Conservation (phyloP, 129 eudicot genomes). For the Pseudognaphalium luteoalbum region DNA sequence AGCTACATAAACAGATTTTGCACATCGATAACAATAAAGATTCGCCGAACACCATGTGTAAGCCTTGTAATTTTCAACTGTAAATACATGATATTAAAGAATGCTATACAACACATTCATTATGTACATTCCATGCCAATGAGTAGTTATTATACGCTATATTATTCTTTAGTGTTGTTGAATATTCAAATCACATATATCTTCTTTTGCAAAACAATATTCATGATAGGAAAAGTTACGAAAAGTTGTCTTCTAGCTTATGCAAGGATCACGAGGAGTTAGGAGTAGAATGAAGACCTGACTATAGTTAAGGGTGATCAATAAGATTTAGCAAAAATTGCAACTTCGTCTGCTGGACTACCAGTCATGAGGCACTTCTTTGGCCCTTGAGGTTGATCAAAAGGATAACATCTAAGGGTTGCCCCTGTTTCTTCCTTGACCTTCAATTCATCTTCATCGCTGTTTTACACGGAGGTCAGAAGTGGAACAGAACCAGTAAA, state of each 20-base stretch:
- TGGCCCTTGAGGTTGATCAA: constrained; percentile 73
- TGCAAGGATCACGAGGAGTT: neutral
- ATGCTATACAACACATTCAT: too few species aligned
- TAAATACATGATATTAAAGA: neutral
- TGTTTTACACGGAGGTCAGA: constrained; percentile 22
- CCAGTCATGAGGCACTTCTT: constrained; percentile 83
- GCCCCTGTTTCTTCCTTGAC: constrained; percentile 97
- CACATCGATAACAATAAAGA: neutral
- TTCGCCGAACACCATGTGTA: neutral
- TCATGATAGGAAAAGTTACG: too few species aligned
- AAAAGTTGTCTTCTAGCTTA: too few species aligned
- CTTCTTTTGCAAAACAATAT: too few species aligned
- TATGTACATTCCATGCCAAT: too few species aligned
- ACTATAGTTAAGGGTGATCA: constrained; percentile 23
- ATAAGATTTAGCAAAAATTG: constrained; percentile 92
- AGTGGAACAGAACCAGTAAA: neutral
- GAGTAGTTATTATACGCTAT: too few species aligned
- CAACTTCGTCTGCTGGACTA: constrained; percentile 74
- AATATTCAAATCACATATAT: too few species aligned
- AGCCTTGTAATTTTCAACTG: neutral
- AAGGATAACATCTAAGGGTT: constrained; percentile 88
- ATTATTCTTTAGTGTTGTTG: too few species aligned
- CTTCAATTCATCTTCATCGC: constrained; percentile 68
- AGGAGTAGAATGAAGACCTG: constrained; percentile 24
- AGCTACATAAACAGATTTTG: constrained; percentile 18